A percentile compares a stretch with the other conserved stretches of the same genome.
These are phyloP conservation scores for Phialophora macrospora DNA, from an alignment of 2,329 filamentous ascomycete species.

Conservation along the genomic window DNA sequence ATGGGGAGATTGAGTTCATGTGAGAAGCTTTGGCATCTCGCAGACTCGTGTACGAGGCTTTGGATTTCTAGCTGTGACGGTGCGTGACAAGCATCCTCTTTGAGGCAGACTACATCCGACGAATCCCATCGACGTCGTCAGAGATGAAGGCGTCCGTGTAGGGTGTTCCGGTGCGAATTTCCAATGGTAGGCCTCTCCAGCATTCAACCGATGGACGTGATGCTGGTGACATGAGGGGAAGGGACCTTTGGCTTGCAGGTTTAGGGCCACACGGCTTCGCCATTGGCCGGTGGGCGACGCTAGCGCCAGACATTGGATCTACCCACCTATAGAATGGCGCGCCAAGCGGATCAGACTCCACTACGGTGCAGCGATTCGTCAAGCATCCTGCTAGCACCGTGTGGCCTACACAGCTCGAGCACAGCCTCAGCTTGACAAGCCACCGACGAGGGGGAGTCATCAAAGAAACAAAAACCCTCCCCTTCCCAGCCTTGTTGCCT, in stretches of 20 bases:
- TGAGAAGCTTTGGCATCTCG: constrained; percentile 3
- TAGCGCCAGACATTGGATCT: neutral
- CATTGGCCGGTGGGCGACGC: neutral
- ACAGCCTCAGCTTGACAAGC: neutral
- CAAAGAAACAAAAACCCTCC: constrained; percentile 6
- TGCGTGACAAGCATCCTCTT: neutral
- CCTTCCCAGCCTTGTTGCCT: constrained; percentile 16
- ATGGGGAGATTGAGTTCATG: constrained; percentile 29
- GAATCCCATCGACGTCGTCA: neutral
- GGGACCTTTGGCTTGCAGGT: neutral
- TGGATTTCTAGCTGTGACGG: neutral
- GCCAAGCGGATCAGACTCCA: neutral
- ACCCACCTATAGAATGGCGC: neutral
- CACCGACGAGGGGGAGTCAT: neutral
- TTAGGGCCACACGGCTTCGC: neutral
- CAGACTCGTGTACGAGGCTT: neutral
- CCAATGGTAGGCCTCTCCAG: neutral
- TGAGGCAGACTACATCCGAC: neutral
- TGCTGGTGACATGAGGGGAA: neutral
- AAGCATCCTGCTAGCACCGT: neutral
- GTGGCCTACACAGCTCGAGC: neutral
- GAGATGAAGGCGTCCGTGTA: neutral
- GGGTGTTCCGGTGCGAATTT: neutral
- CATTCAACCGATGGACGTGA: neutral
- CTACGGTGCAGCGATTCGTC: neutral